Evolutionary conservation across 441 rosid species (phyloP).

Genomic region (Rhodomyrtus psidioides): DNA sequence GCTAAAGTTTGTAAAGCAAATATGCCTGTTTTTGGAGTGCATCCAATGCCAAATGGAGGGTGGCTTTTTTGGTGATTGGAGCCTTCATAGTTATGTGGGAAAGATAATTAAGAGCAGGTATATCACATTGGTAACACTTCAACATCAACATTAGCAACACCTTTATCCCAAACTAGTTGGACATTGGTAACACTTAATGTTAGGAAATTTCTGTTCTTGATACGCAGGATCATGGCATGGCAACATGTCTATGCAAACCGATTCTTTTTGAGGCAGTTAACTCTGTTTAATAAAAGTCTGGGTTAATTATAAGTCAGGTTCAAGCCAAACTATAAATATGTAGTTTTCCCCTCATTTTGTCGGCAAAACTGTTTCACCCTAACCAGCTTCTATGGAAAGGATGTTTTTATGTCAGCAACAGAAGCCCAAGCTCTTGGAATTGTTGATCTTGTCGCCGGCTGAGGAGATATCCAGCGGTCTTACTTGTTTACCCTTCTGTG

Average conservation of each 20-base stretch:
- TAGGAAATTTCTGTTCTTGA: neutral
- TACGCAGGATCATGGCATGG: neutral
- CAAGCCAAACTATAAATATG: neutral
- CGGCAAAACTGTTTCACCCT: neutral
- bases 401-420: too few relatives aligned
- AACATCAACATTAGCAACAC: too few relatives aligned
- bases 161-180: too few relatives aligned
- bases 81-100: slow-evolving; percentile 67
- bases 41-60: slow-evolving; percentile 76
- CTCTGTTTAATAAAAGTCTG: neutral
- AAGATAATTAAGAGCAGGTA: slow-evolving; percentile 71
- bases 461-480: neutral
- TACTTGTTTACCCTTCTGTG: slow-evolving; percentile 3
- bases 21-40: slow-evolving; percentile 64
- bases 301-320: neutral
- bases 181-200: neutral
- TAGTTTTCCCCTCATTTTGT: neutral
- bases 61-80: slow-evolving; percentile 94
- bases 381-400: neutral
- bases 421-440: too few relatives aligned
- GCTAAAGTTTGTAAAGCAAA: slow-evolving; percentile 72
- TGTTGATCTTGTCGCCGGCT: neutral
- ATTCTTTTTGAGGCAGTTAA: neutral
- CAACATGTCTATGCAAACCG: neutral
- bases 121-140: neutral